A percentile compares a stretch with the other conserved stretches of the same genome.
phyloP scores from a whole-genome alignment of 371 early-diverging fungal genomes.

The Mortierella sp. region DNA sequence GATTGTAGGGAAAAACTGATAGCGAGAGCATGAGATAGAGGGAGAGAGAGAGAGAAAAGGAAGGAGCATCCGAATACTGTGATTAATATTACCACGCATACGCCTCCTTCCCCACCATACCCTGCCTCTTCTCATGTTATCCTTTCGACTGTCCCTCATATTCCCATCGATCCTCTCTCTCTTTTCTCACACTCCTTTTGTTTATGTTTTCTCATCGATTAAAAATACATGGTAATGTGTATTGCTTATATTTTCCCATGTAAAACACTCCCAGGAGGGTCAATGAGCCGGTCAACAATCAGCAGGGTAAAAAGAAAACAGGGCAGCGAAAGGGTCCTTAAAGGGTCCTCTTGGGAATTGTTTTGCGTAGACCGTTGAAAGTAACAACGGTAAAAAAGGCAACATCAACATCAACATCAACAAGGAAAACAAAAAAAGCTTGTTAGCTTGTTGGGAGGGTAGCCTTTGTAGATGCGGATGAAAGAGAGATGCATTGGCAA shows the following conservation, averaged over 20 bases:
- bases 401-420: not conserved
- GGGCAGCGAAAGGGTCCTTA: not conserved
- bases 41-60: not conserved
- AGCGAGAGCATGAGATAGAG: not conserved
- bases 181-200: not conserved
- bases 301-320: not conserved
- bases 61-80: not conserved
- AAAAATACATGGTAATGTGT: not conserved
- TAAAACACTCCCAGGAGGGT: not conserved
- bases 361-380: slow-evolving; percentile 7
- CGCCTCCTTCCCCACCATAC: not conserved
- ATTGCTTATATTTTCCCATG: not conserved
- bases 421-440: not conserved
- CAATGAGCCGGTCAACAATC: not conserved
- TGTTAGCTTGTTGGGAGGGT: not conserved
- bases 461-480: not conserved
- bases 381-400: not conserved
- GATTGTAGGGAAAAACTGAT: no score
- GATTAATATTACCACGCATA: not conserved
- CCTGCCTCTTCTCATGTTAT: not conserved
- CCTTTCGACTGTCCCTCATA: not conserved
- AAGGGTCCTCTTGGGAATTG: not conserved
- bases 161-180: not conserved
- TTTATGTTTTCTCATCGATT: not conserved
- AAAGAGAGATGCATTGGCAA: not conserved